Evolutionary conservation across 805 yeast species (phyloP), one percentile per base, ranked within the genome.

Genomic region (Metschnikowia shivogae): DNA sequence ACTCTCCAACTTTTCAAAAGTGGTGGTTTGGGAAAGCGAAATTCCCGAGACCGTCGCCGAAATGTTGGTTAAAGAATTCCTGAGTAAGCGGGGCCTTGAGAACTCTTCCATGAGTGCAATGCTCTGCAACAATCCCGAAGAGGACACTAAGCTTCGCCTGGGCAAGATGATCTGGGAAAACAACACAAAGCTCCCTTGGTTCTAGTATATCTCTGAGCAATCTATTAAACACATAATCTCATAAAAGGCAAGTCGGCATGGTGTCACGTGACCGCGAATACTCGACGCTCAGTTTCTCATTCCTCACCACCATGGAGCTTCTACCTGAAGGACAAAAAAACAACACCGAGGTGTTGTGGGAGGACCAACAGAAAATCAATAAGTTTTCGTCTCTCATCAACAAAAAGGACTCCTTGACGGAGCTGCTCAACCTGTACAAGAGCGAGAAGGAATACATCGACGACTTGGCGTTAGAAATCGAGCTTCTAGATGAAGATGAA

Each of bases 291-390:
- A 11, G n/a, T 11, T 6, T n/a, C 14, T 17, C 33, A 6, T 30
- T 3, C 24, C 19, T 22, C 42, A n/a, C 11, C 34, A 56, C 33
- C 10, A 72, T 72, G 76, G 76, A 72, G 51, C 63, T 72, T 34
- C 64, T 80, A 44, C 84, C 85, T 2, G 73, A 74, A 52, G 84
- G 84, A 24, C 78, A 77, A 52, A 61, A 61, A 40, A 79, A 79
- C 58, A 73, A 74, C 5, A 63, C 73, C 0, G 87, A 84, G 52
- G 95, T 86, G 22, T 65, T 75, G 24, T 82, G 88, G 84, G 87
- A 79, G 46, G 98, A 92, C 62, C 99, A 92, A 68, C 82, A 86
- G 60, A 80, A 80, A 60, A 92, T 92, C 70, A 93, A 92, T 65
- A 81, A 81, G 61, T 92, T 93, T 61, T 87, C 96, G 12, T 85